Evolutionary conservation across 345 rosid genomes (phyloP).

Genomic region (Populus tremula): DNA sequence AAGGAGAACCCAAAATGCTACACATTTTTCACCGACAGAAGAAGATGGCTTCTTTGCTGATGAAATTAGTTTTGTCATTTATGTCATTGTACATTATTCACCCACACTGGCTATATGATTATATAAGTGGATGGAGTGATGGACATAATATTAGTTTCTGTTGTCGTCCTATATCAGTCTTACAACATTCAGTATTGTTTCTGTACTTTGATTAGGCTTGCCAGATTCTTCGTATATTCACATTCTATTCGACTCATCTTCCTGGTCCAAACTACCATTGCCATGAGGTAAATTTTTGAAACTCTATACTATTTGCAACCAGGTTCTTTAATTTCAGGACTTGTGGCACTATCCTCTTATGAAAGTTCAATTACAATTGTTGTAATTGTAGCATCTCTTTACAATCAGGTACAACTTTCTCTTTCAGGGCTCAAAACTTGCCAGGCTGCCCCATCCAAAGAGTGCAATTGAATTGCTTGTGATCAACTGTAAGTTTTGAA

Average conservation of each 20-base stretch:
- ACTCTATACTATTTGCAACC: background rate
- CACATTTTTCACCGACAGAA: background rate
- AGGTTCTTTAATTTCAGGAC: background rate
- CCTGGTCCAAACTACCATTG: conserved; percentile 98
- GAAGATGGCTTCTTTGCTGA: background rate
- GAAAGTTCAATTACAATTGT: background rate
- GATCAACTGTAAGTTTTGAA: conserved; percentile 57
- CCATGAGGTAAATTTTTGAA: conserved; percentile 55
- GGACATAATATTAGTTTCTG: background rate
- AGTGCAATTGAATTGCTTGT: conserved; percentile 60
- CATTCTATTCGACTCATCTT: conserved; percentile 93
- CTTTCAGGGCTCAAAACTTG: conserved; percentile 73
- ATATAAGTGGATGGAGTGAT: background rate
- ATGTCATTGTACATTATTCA: background rate
- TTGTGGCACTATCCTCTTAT: background rate
- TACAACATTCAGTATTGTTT: conserved; percentile 9
- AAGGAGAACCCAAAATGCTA: background rate
- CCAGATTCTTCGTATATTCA: conserved; percentile 73
- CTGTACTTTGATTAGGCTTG: conserved; percentile 34
- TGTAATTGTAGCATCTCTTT: conserved; percentile 13
- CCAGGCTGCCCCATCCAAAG: conserved; percentile 72
- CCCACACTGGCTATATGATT: background rate
- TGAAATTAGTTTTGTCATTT: background rate
- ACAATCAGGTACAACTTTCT: conserved; percentile 22
- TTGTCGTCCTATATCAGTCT: background rate